Percentiles rank a stretch among this genome's conserved stretches.
Conservation (phyloP, 805 yeast species). For the Yamadazyma nakazawae region DNA sequence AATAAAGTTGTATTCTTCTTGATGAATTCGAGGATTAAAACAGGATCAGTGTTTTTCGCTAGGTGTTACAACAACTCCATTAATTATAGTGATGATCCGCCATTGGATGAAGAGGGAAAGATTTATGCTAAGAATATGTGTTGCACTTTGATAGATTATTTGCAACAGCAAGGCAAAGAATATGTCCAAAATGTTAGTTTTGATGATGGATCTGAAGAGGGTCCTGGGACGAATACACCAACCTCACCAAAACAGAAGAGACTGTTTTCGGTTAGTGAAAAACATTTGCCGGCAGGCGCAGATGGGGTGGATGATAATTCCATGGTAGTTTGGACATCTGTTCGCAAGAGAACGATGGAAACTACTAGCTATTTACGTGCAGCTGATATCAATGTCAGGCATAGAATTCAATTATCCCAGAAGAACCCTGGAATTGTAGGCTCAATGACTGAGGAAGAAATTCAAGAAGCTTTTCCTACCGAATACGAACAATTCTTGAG, state of each 20-base stretch:
- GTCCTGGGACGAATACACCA: slow-evolving; percentile 5
- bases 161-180: slow-evolving; percentile 32
- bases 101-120: slow-evolving; percentile 70
- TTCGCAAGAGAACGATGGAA: slow-evolving; percentile 77
- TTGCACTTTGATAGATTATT: slow-evolving; percentile 46
- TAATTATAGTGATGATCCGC: slow-evolving; percentile 73
- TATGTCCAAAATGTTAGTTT: slow-evolving; percentile 13
- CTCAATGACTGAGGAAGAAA: slow-evolving; percentile 58
- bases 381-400: slow-evolving; percentile 62
- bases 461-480: slow-evolving; percentile 57
- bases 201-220: slow-evolving; percentile 5
- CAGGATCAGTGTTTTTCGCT: slow-evolving; percentile 91
- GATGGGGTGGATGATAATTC: slow-evolving; percentile 60
- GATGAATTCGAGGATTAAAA: slow-evolving; percentile 84
- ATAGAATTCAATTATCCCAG: slow-evolving; percentile 81
- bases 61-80: slow-evolving; percentile 61
- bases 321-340: slow-evolving; percentile 93
- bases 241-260: slow-evolving; percentile 6
- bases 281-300: slow-evolving; percentile 45
- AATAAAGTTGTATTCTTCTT: slow-evolving; percentile 89
- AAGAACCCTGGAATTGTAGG: slow-evolving; percentile 87
- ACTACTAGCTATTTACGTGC: slow-evolving; percentile 61
- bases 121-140: slow-evolving; percentile 65
- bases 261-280: slow-evolving; percentile 31
- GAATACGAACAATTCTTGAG: slow-evolving; percentile 62